These are phyloP conservation scores for Beauveria pseudobassiana DNA, from an alignment of 2,329 filamentous ascomycete genomes.

Conservation along the genomic window DNA sequence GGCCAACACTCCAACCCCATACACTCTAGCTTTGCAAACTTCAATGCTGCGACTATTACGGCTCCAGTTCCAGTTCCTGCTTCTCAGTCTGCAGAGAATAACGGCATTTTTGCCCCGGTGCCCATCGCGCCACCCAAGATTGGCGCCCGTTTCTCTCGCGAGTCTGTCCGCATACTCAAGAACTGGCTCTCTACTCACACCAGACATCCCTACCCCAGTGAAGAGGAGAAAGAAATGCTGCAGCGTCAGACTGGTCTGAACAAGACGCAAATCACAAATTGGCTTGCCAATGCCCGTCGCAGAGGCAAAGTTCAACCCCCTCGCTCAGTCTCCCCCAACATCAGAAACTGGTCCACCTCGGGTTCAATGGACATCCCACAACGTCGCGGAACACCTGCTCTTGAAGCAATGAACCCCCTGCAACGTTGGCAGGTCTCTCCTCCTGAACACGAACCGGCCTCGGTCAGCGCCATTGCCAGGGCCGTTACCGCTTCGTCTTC, in stretches of 20 bases:
- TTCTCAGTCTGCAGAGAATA: constrained; percentile 16
- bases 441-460: constrained; percentile 53
- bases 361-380: constrained; percentile 68
- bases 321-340: constrained; percentile 62
- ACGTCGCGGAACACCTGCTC: constrained; percentile 46
- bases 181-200: constrained; percentile 76
- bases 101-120: constrained; percentile 18
- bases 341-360: constrained; percentile 48
- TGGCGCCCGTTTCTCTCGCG: constrained; percentile 69
- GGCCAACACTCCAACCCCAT: constrained; percentile 35
- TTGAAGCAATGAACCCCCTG: constrained; percentile 47
- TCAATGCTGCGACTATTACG: background rate
- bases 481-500: constrained; percentile 49
- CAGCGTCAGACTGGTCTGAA: constrained; percentile 73
- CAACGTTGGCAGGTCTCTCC: constrained; percentile 54
- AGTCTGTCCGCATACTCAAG: constrained; percentile 73
- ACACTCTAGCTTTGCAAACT: background rate
- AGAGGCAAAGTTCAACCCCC: constrained; percentile 68
- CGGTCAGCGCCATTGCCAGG: constrained; percentile 49
- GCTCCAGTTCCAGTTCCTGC: constrained; percentile 12
- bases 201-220: constrained; percentile 79
- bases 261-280: constrained; percentile 80
- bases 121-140: constrained; percentile 46
- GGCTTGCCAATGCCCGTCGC: constrained; percentile 83
- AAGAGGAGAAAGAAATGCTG: constrained; percentile 76